phyloP scores from a whole-genome alignment of 2,329 filamentous ascomycete genomes.

The Xylariaceae sp. region DNA sequence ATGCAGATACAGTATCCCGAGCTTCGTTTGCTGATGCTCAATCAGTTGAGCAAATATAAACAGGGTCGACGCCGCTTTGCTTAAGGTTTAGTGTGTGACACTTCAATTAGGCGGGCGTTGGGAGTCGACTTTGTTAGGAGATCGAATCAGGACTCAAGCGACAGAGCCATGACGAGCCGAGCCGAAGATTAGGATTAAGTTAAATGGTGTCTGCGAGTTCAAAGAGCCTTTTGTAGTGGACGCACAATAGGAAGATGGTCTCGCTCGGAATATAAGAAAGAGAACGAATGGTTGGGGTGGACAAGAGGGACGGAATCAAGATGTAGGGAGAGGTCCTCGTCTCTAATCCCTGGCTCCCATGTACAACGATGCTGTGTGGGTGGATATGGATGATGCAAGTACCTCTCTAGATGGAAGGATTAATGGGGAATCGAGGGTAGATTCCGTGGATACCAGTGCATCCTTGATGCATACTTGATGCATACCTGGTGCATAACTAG shows the following conservation, averaged over 20 bases:
- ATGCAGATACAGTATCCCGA: not conserved
- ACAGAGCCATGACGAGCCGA: slow-evolving; percentile 18
- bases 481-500: not conserved
- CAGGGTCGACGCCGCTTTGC: slow-evolving; percentile 9
- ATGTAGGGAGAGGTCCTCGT: slow-evolving; percentile 21
- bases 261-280: slow-evolving; percentile 27
- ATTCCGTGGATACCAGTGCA: too few relatives aligned
- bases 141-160: slow-evolving; percentile 13
- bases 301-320: slow-evolving; percentile 21
- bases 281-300: slow-evolving; percentile 25
- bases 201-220: slow-evolving; percentile 7
- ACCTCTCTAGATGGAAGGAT: too few relatives aligned
- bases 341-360: too few relatives aligned
- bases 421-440: too few relatives aligned
- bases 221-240: slow-evolving; percentile 8
- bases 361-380: too few relatives aligned
- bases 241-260: slow-evolving; percentile 27
- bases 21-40: slow-evolving; percentile 8
- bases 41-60: slow-evolving; percentile 4
- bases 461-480: too few relatives aligned
- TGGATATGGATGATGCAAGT: too few relatives aligned
- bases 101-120: slow-evolving; percentile 6
- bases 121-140: slow-evolving; percentile 11
- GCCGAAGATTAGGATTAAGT: slow-evolving; percentile 4
- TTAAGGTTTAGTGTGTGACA: not conserved